Percentiles rank a stretch among this genome's conserved stretches.
Evolutionary conservation across 306 rosid genomes (phyloP).

Genomic region (Macrotyloma uniflorum): DNA sequence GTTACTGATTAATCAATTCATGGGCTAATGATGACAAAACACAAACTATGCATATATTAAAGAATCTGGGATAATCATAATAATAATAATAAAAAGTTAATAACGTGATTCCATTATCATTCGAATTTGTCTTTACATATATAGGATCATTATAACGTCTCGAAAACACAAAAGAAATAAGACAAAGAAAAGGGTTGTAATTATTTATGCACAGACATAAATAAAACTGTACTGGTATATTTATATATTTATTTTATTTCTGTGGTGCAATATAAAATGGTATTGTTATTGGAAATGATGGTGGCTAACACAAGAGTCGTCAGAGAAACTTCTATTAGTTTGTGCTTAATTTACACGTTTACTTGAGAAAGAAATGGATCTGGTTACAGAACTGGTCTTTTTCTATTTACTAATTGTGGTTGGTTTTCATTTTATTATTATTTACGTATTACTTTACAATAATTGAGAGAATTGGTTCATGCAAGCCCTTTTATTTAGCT

Average conservation of each 20-base stretch:
- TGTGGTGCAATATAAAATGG: background rate
- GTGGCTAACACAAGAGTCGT: slow-evolving; percentile 1
- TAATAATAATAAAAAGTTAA: background rate
- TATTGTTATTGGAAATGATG: background rate
- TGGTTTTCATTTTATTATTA: slow-evolving; percentile 14
- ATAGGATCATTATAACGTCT: background rate
- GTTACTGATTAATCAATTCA: background rate
- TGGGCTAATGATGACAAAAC: background rate
- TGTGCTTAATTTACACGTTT: background rate
- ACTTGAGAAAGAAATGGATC: slow-evolving; percentile 8
- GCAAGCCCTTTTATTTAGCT: background rate
- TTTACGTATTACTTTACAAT: background rate
- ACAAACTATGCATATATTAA: background rate
- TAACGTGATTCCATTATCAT: slow-evolving; percentile 27
- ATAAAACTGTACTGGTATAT: background rate
- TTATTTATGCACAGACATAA: background rate
- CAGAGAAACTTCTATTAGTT: background rate
- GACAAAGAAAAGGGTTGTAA: slow-evolving; percentile 12
- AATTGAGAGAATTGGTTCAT: background rate
- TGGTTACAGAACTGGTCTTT: slow-evolving; percentile 21
- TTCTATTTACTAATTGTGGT: background rate
- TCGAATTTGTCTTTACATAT: slow-evolving; percentile 9
- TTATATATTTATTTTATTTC: background rate
- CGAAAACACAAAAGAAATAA: slow-evolving; percentile 2
- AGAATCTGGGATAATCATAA: background rate